Evolutionary conservation across 257 asterid genomes (phyloP), one percentile per base, ranked within the genome.

Genomic region (Linderniella brevidens): DNA sequence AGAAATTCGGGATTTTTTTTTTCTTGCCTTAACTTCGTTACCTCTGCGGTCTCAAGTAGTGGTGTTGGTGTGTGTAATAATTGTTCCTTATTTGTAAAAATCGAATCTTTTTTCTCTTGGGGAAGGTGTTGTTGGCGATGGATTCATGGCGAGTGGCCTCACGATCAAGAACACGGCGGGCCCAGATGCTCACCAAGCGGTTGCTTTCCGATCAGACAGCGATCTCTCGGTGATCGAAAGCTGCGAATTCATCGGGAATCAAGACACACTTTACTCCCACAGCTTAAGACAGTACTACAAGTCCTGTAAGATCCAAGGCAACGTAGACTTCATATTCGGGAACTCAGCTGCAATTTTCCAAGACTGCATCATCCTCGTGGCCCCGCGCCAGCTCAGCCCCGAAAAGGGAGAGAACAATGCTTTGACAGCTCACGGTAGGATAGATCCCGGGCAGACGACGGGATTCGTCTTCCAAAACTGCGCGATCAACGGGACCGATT

Each of bases 1-100:
- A 42, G 47, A 2, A 1, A 9, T 13, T 67, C 80, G 0, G 32
- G 6, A 25, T 25, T 25, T 25, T 25, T 25, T 25, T 6, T 25
- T 25, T 25, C 6, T 25, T 25, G 3, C 6, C 6, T 25, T 6
- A 25, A 25, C 3, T 25, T 25, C 4, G 32, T 25, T n/a, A n/a
- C n/a, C 32, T 25, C 3, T 25, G 32, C 32, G n/a, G n/a, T n/a
- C n/a, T n/a, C n/a, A n/a, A n/a, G n/a, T n/a, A n/a, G n/a, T n/a
- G n/a, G n/a, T n/a, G n/a, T n/a, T n/a, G n/a, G n/a, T n/a, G n/a
- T n/a, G n/a, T n/a, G n/a, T n/a, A n/a, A n/a, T n/a, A 25, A 25
- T 25, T 25, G 32, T 8, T 38, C 43, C 43, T 1, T 38, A 1
- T 38, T 36, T 38, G 3, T 38, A 38, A 38, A 38, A 11, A 38